Evolutionary conservation across 345 rosid species (phyloP), one percentile per base, ranked within the genome.

Genomic region (Linum lewisii): DNA sequence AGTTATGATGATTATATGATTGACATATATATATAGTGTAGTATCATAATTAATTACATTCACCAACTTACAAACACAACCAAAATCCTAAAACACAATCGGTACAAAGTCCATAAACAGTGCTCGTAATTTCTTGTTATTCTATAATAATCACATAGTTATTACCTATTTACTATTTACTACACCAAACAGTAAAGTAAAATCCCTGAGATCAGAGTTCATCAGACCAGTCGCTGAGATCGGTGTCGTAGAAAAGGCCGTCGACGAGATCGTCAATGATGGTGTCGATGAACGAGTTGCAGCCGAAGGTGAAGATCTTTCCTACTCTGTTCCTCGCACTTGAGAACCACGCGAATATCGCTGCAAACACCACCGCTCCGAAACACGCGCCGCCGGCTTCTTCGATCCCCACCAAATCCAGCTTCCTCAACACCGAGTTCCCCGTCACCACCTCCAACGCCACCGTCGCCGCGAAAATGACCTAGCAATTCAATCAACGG

Each of bases 201-300:
- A 5, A 29, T 29, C 7, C 47, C 47, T 16, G 47, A n/a, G 15
- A 23, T 74, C 67, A 90, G 14, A 74, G 49, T 5, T 84, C 91
- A 60, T 90, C 95, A 5, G 86, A 72, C 91, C 91, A 83, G 53
- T 86, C 95, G 60, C 63, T 75, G 24, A 68, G 68, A 50, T 83
- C 77, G 0, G 62, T 66, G 21, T 82, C 96, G 9, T 84, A 88
- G 88, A 92, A 92, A 72, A 92, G 75, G n/a, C 96, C 96, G 51
- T 92, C 96, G 0, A 92, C 77, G 64, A 92, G 80, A 66, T 84
- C 95, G 51, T 92, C 95, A 20, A 92, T 81, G 23, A 92, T 77
- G 18, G 95, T 80, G 72, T 92, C 98, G 18, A 92, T 84, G 13
- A 92, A 78, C 4, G 95, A 61, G 81, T 79, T 88, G 67, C 95